Conservation (phyloP, 805 yeast species). For the Candida fluviatilis region DNA sequence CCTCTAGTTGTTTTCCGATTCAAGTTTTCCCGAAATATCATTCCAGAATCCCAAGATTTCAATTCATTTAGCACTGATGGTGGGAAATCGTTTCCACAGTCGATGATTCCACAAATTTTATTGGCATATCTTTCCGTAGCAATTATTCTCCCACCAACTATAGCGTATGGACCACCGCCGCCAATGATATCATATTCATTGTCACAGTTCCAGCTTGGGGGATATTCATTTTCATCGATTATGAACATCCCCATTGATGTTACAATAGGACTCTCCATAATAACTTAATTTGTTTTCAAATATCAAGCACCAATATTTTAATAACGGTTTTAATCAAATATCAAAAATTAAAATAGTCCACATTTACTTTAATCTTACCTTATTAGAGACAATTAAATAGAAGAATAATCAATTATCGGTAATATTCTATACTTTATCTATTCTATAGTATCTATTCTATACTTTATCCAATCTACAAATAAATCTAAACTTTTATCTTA, state of each 20-base stretch:
- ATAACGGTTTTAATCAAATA: no score
- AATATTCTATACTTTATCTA: no score
- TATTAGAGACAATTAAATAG: no score
- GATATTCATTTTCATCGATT: slow-evolving; percentile 76
- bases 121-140: slow-evolving; percentile 30
- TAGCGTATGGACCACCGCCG: slow-evolving; percentile 86
- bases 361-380: no score
- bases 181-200: slow-evolving; percentile 60
- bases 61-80: slow-evolving; percentile 38
- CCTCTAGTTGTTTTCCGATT: slow-evolving; percentile 73
- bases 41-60: slow-evolving; percentile 58
- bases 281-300: no score
- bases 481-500: no score
- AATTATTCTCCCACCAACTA: slow-evolving; percentile 66
- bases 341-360: no score
- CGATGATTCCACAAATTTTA: slow-evolving; percentile 65
- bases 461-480: no score
- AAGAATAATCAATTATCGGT: no score
- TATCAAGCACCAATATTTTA: no score
- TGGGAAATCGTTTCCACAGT: slow-evolving; percentile 79
- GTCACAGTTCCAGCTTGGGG: slow-evolving; percentile 27
- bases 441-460: no score
- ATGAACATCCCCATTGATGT: slow-evolving; percentile 86
- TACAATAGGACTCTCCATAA: slow-evolving; percentile 39
- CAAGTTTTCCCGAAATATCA: slow-evolving; percentile 47